A percentile compares a stretch with the other conserved stretches of the same genome.
These are phyloP conservation scores for Diaporthe helianthi DNA, from an alignment of 2,329 filamentous ascomycete species.

Conservation along the genomic window DNA sequence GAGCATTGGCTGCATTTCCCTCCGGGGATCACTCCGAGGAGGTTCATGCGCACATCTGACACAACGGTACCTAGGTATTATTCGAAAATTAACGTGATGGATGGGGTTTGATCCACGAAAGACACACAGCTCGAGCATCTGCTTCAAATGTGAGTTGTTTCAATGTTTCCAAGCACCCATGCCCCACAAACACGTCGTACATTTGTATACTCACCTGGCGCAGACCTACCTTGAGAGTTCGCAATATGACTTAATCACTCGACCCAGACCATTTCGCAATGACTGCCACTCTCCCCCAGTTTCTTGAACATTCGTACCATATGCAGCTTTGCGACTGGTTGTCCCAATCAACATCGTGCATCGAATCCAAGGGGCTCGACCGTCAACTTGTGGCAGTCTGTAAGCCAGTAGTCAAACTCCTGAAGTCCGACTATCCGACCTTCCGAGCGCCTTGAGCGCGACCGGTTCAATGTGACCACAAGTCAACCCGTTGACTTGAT, in stretches of 20 bases:
- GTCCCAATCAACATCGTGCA: neutral
- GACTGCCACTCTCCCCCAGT: neutral
- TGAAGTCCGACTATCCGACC: too few species aligned
- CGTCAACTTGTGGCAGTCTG: too few species aligned
- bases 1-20: neutral
- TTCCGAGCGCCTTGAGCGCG: too few species aligned
- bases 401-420: too few species aligned
- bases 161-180: neutral
- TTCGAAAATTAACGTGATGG: neutral
- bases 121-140: neutral
- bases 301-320: neutral
- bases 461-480: too few species aligned
- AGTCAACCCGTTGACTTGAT: too few species aligned
- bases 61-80: too few species aligned
- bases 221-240: neutral
- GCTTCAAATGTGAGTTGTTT: neutral
- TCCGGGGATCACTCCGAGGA: neutral
- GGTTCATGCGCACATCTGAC: neutral
- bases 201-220: too few species aligned
- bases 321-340: neutral
- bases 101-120: conserved; percentile 12
- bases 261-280: neutral
- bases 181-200: neutral
- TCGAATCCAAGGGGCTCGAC: neutral
- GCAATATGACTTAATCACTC: neutral